phyloP scores from a whole-genome alignment of 805 yeast genomes.

The Starmera dryadoides region DNA sequence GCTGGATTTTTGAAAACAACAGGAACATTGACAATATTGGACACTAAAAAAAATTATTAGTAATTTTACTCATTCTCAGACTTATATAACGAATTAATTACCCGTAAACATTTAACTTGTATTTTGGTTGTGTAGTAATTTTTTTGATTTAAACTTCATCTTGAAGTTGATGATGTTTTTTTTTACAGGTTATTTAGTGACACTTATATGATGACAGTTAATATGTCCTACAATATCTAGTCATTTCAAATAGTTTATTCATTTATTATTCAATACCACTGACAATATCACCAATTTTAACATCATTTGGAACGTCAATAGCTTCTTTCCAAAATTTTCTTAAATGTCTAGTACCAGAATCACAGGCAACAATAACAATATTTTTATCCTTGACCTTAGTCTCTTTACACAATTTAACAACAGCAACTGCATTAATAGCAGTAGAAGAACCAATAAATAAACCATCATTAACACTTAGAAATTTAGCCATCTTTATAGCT shows the following conservation, averaged over 20 bases:
- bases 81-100: not conserved
- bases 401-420: constrained; percentile 48
- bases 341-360: constrained; percentile 83
- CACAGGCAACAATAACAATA: constrained; percentile 85
- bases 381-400: constrained; percentile 45
- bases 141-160: not conserved
- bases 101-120: not conserved
- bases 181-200: not conserved
- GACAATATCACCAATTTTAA: constrained; percentile 28
- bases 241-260: no score
- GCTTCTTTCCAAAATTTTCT: constrained; percentile 90
- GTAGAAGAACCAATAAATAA: constrained; percentile 87
- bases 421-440: constrained; percentile 93
- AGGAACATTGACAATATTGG: not conserved
- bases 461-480: constrained; percentile 75
- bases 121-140: not conserved
- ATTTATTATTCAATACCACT: no score
- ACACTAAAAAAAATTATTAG: not conserved
- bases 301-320: constrained; percentile 22
- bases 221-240: no score
- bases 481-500: constrained; percentile 86
- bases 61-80: no score
- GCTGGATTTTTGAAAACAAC: not conserved
- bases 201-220: not conserved
- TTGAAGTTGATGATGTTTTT: not conserved